phyloP scores from a whole-genome alignment of 2,329 filamentous ascomycete species.

The Claviceps humidiphila region DNA sequence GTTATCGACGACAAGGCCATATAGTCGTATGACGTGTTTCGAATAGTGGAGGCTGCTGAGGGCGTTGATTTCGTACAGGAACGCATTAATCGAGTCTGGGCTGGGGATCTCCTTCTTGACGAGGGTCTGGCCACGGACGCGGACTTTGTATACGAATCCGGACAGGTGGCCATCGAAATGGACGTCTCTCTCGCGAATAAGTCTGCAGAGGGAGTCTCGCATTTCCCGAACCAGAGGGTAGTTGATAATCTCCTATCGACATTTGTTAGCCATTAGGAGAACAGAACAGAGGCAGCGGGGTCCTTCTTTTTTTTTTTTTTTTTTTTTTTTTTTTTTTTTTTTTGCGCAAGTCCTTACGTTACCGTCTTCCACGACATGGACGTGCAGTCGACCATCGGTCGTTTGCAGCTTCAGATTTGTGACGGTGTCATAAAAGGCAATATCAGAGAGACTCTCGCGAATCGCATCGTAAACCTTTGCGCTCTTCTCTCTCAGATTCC shows the following conservation, averaged over 20 bases:
- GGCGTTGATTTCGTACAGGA: conserved; percentile 93
- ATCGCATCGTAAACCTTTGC: conserved; percentile 90
- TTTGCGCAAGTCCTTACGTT: conserved; percentile 37
- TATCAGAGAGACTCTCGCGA: conserved; percentile 79
- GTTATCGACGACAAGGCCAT: conserved; percentile 80
- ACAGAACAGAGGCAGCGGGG: background rate
- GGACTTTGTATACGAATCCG: conserved; percentile 93
- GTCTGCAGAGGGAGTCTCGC: conserved; percentile 54
- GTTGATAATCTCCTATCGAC: conserved; percentile 61
- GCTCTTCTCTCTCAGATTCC: conserved; percentile 84
- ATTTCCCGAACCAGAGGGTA: conserved; percentile 67
- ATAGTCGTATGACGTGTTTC: conserved; percentile 68
- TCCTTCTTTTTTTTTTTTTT: background rate
- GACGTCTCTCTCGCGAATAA: conserved; percentile 60
- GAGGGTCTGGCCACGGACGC: conserved; percentile 50
- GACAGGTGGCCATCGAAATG: conserved; percentile 87
- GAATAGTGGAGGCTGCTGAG: conserved; percentile 65
- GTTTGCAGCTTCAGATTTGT: conserved; percentile 94
- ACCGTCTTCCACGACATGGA: conserved; percentile 94
- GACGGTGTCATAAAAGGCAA: conserved; percentile 91
- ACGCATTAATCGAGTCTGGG: conserved; percentile 89
- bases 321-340: background rate
- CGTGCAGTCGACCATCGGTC: conserved; percentile 72
- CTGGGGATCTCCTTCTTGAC: conserved; percentile 99
- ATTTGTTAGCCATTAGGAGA: conserved; percentile 6